Evolutionary conservation across 2,329 filamentous ascomycete species (phyloP).

Genomic region (Falciphora oryzae): DNA sequence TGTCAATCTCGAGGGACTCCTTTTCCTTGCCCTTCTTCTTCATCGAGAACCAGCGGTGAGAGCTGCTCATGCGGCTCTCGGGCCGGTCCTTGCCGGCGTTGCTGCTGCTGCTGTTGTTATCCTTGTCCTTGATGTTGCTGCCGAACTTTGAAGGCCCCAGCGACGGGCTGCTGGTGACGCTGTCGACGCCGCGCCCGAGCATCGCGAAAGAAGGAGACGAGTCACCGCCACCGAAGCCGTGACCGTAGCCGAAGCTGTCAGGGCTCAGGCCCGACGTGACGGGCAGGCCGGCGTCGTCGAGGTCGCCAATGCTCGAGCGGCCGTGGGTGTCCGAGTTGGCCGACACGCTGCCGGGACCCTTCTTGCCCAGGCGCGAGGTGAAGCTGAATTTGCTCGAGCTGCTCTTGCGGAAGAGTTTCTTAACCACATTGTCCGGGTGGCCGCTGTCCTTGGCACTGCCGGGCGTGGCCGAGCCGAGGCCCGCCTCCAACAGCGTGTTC

Average conservation of each 20-base stretch:
- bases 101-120: conserved; percentile 15
- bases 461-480: conserved; percentile 38
- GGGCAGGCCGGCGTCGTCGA: conserved; percentile 43
- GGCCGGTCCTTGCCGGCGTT: conserved; percentile 29
- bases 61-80: conserved; percentile 10
- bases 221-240: background rate
- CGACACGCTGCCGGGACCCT: conserved; percentile 49
- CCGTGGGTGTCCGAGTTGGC: conserved; percentile 48
- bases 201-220: conserved; percentile 27
- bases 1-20: conserved; percentile 49
- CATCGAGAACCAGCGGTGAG: conserved; percentile 43
- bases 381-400: conserved; percentile 62
- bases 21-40: conserved; percentile 56
- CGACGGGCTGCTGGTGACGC: conserved; percentile 49
- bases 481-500: conserved; percentile 50
- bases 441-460: conserved; percentile 29
- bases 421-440: conserved; percentile 46
- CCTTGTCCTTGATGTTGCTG: conserved; percentile 24
- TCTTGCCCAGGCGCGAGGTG: conserved; percentile 45
- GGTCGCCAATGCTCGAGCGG: conserved; percentile 52
- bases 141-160: conserved; percentile 44
- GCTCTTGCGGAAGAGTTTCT: conserved; percentile 62
- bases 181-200: conserved; percentile 49
- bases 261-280: conserved; percentile 43
- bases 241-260: conserved; percentile 25